Base-by-base conservation (phyloP, 495 filamentous ascomycete species). In the Penicillium tannophilum region DNA sequence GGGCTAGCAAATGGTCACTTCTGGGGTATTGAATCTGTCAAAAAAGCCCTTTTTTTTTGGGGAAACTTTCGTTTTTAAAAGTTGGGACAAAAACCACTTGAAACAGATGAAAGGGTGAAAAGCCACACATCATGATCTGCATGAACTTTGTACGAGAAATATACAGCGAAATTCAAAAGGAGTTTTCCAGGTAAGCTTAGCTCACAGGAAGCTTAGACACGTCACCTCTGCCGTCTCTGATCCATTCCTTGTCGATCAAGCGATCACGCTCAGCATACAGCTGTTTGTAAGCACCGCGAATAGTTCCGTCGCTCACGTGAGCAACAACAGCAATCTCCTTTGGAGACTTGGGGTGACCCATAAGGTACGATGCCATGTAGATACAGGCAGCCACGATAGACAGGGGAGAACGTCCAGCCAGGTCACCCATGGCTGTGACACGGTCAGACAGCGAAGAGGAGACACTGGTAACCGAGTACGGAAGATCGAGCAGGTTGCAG, bases 321-420 rank as follows among this genome's bases (percentile, higher is more conserved):
- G 88, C 89, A 17, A 94, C 87, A 1, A 59, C 56, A 1, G 88
- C 88, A 61, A 98, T 96, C 54, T 96, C 89, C 72, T 93, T 94
- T 42, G 93, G 86, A 6, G 83, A 80, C 69, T 88, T 89, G n/a
- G 83, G 73, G 41, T 90, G 80, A 47, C 88, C 90, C 82, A 93
- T 87, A 20, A 97, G 79, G 67, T 91, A 83, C 0, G 90, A 91
- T 8, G 91, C 87, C 85, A 97, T 93, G 79, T 94, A 98, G 72
- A 98, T 97, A 71, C 91, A 96, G 42, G 93, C 92, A 17, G 92
- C 93, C 4, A 94, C 94, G 48, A 93, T 89, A 7, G 94, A 97
- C 36, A 98, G 84, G 8, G 94, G 94, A 42, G 94, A 98, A 52
- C 94, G 91, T 56, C 94, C 94, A 31, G 93, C 93, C 43, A 98